Percentiles rank a stretch among this genome's conserved stretches.
These are phyloP conservation scores for Polychaeton citri DNA, from an alignment of 2,329 filamentous ascomycete genomes.

Conservation along the genomic window DNA sequence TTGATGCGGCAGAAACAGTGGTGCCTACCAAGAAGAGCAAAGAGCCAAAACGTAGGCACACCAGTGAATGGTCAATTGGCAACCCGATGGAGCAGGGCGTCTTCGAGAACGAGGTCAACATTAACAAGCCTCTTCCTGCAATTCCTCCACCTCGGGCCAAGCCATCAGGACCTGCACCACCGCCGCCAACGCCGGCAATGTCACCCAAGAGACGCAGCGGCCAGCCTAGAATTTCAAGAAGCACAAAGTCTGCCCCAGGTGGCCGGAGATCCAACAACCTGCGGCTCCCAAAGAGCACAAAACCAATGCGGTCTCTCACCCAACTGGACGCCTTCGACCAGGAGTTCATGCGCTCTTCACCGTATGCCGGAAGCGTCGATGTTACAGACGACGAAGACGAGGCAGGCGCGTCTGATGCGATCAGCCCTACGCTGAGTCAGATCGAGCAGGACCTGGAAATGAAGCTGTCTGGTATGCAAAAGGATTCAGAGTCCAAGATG, in stretches of 20 bases:
- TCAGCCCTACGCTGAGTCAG: conserved; percentile 34
- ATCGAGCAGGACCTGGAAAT: conserved; percentile 26
- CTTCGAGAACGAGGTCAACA: no score
- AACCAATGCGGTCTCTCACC: conserved; percentile 7
- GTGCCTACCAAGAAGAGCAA: background rate
- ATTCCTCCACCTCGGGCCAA: background rate
- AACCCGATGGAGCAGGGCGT: conserved; percentile 4
- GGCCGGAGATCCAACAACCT: no score
- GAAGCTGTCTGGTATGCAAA: conserved; percentile 11
- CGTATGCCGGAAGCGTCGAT: conserved; percentile 2
- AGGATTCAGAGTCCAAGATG: conserved; percentile 2
- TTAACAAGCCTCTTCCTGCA: conserved; percentile 19
- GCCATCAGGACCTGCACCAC: background rate
- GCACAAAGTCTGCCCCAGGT: no score
- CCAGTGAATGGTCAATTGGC: conserved; percentile 2
- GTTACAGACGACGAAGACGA: no score
- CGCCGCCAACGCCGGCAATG: background rate
- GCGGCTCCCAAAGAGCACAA: conserved; percentile 1
- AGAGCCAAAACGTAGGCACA: no score
- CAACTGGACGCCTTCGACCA: conserved; percentile 12
- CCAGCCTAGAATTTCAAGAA: background rate
- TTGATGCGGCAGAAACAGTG: background rate
- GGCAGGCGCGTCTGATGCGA: conserved; percentile 7
- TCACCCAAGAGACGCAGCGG: background rate
- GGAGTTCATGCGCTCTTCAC: conserved; percentile 10